A percentile compares a stretch with the other conserved stretches of the same genome.
Conservation (phyloP, 805 yeast species). For the Schwanniomyces occidentalis region DNA sequence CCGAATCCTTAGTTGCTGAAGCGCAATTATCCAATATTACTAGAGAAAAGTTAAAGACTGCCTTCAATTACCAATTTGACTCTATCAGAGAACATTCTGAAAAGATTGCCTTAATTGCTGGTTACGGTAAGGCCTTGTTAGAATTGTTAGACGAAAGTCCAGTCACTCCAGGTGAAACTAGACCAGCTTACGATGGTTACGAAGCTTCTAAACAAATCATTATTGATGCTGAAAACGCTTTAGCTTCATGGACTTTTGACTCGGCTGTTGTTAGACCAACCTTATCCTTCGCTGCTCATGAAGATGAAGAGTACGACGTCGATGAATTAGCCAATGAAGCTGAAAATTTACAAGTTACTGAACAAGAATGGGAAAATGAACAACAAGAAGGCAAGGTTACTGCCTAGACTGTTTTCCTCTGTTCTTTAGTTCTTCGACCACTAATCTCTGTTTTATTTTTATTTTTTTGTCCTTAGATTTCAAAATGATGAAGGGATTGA, state of each 20-base stretch:
- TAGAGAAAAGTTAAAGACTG: constrained; percentile 96
- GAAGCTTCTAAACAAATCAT: constrained; percentile 98
- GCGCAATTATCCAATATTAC: constrained; percentile 98
- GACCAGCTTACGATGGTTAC: constrained; percentile 97
- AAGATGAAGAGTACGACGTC: constrained; percentile 47
- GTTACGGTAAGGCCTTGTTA: constrained; percentile 95
- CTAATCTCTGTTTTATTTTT: neutral
- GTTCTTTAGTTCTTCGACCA: neutral
- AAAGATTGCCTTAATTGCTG: constrained; percentile 95
- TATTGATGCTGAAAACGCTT: constrained; percentile 93
- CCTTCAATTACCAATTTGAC: constrained; percentile 95
- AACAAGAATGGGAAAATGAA: constrained; percentile 47
- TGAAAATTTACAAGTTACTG: constrained; percentile 53
- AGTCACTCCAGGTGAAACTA: constrained; percentile 98
- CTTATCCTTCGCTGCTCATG: constrained; percentile 71
- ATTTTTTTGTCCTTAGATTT: neutral
- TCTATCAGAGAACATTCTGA: constrained; percentile 93
- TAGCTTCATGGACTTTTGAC: constrained; percentile 96
- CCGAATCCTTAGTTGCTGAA: constrained; percentile 98
- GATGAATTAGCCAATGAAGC: constrained; percentile 46
- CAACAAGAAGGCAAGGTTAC: constrained; percentile 27
- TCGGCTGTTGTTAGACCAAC: constrained; percentile 94
- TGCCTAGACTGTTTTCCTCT: constrained; percentile 19
- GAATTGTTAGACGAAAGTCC: constrained; percentile 96
- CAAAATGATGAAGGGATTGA: neutral